phyloP scores from a whole-genome alignment of 208 protist genomes.

The Trypanosoma theileri region DNA sequence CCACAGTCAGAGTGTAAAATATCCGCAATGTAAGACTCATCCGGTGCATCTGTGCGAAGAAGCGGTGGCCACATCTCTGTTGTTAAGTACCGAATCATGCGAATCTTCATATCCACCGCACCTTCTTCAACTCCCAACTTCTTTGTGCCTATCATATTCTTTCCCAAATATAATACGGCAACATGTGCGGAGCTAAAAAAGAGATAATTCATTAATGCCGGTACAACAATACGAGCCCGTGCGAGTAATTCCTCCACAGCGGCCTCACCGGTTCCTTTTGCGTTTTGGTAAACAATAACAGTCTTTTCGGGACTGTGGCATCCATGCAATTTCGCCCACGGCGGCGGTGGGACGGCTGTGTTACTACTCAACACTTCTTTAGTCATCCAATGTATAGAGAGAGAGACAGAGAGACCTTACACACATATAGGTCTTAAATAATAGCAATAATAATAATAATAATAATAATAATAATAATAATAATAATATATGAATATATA shows the following conservation, averaged over 20 bases:
- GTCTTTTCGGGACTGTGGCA: slow-evolving; percentile 26
- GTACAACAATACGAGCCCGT: slow-evolving; percentile 45
- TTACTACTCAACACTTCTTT: too few species aligned
- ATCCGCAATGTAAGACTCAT: slow-evolving; percentile 48
- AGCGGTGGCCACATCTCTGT: slow-evolving; percentile 67
- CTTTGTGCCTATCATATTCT: slow-evolving; percentile 31
- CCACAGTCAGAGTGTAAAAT: neutral
- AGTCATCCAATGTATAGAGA: too few species aligned
- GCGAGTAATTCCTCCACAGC: slow-evolving; percentile 38
- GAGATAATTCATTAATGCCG: slow-evolving; percentile 68
- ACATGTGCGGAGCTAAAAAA: slow-evolving; percentile 55
- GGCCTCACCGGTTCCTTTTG: slow-evolving; percentile 28
- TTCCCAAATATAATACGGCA: slow-evolving; percentile 66
- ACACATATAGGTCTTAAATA: too few species aligned
- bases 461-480: too few species aligned
- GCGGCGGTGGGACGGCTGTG: too few species aligned
- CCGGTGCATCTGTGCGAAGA: slow-evolving; percentile 62
- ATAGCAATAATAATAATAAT: too few species aligned
- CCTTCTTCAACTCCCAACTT: slow-evolving; percentile 47
- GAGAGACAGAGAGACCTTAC: too few species aligned
- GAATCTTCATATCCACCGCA: slow-evolving; percentile 66
- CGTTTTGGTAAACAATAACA: slow-evolving; percentile 65
- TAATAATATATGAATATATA: too few species aligned
- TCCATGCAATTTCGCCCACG: too few species aligned
- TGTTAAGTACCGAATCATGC: slow-evolving; percentile 61